Evolutionary conservation across 1,284 basidiomycete species (phyloP).

Genomic region (Sporisorium exsertum): DNA sequence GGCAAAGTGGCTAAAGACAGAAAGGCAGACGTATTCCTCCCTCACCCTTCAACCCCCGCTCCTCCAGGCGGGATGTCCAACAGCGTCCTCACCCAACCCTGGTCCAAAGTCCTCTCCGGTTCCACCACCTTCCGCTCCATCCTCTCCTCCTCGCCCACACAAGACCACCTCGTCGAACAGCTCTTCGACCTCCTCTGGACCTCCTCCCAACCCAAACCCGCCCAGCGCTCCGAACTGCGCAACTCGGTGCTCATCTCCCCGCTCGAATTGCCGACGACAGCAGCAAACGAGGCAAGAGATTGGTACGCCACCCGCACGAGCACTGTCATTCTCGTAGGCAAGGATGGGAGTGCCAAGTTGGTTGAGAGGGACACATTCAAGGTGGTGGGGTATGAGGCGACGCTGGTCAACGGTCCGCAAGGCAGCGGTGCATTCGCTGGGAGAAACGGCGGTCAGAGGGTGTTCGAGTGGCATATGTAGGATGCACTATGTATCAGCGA

Average conservation of each 20-base stretch:
- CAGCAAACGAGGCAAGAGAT: slow-evolving; percentile 1
- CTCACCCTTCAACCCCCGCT: not conserved
- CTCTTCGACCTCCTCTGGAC: slow-evolving; percentile 45
- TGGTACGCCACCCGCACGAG: slow-evolving; percentile 53
- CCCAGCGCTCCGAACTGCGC: slow-evolving; percentile 22
- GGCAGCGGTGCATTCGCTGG: slow-evolving; percentile 7
- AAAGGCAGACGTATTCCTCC: slow-evolving; percentile 15
- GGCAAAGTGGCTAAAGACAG: slow-evolving; percentile 3
- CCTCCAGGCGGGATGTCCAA: slow-evolving; percentile 38
- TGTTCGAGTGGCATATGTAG: slow-evolving; percentile 18
- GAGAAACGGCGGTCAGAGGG: slow-evolving; percentile 14
- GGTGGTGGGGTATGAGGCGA: not conserved
- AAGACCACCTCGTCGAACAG: slow-evolving; percentile 15
- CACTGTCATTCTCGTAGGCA: slow-evolving; percentile 41
- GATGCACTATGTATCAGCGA: not conserved
- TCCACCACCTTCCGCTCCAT: slow-evolving; percentile 4
- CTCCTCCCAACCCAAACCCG: slow-evolving; percentile 14
- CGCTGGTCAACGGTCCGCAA: slow-evolving; percentile 24
- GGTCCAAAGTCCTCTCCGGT: slow-evolving; percentile 36
- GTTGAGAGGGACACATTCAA: slow-evolving; percentile 49
- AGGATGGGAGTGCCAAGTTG: slow-evolving; percentile 21
- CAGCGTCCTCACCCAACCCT: slow-evolving; percentile 33
- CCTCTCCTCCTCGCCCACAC: not conserved
- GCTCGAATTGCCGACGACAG: slow-evolving; percentile 8
- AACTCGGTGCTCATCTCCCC: slow-evolving; percentile 48